Evolutionary conservation across 768 basidiomycete species (phyloP).

Genomic region (Trametes sanguinea): DNA sequence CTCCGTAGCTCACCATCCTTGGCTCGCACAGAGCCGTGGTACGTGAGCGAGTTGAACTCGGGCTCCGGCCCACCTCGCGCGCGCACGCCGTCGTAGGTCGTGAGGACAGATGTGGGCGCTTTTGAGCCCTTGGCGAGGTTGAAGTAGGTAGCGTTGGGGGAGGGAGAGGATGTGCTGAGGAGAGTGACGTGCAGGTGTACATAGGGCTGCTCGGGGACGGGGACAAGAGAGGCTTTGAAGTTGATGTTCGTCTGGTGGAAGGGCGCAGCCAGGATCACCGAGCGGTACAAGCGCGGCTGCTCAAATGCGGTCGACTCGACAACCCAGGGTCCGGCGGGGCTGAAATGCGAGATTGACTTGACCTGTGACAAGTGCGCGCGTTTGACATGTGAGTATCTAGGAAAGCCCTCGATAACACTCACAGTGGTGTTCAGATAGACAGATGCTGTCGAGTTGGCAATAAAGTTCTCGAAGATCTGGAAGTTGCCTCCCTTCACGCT

Average conservation of each 20-base stretch:
- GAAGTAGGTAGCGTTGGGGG: conserved; percentile 70
- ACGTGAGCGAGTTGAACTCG: conserved; percentile 86
- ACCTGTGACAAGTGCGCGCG: conserved; percentile 42
- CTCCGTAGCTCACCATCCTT: conserved; percentile 38
- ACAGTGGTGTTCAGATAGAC: conserved; percentile 74
- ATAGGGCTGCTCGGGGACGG: conserved; percentile 73
- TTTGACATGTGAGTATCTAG: neutral
- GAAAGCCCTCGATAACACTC: conserved; percentile 4
- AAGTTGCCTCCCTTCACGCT: conserved; percentile 80
- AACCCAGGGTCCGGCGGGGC: conserved; percentile 50
- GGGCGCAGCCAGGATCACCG: conserved; percentile 86
- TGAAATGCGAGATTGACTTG: conserved; percentile 46
- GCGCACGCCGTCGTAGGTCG: conserved; percentile 63
- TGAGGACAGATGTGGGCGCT: conserved; percentile 69
- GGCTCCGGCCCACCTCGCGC: conserved; percentile 48
- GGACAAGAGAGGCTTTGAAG: conserved; percentile 49
- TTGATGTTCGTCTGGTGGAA: conserved; percentile 67
- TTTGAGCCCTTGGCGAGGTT: conserved; percentile 44
- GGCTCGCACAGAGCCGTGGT: conserved; percentile 59
- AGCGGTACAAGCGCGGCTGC: conserved; percentile 48
- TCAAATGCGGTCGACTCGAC: conserved; percentile 47
- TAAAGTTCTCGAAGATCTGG: conserved; percentile 81
- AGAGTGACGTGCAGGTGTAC: conserved; percentile 87
- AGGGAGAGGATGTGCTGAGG: conserved; percentile 71
- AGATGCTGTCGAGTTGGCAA: conserved; percentile 67